phyloP scores from a whole-genome alignment of 345 rosid species.

The Gynandropsis gynandra region DNA sequence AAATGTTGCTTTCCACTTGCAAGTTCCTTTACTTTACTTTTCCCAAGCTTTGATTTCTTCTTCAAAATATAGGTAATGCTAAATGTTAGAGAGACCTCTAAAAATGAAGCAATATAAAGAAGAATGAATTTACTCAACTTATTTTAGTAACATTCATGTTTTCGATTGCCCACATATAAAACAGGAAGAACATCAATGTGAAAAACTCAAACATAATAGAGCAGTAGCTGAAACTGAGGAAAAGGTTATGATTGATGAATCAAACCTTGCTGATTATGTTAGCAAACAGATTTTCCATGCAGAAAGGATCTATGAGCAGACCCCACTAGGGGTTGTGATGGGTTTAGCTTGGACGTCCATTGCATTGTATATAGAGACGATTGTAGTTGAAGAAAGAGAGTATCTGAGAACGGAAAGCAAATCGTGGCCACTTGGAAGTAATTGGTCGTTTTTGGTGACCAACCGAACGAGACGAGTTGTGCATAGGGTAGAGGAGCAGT shows the following conservation, averaged over 20 bases:
- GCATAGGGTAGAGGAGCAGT: no score
- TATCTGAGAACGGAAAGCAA: no score
- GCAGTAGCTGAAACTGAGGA: slow-evolving; percentile 29
- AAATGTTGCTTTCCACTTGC: no score
- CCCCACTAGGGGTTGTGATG: slow-evolving; percentile 96
- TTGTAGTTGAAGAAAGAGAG: slow-evolving; percentile 76
- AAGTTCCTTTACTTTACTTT: no score
- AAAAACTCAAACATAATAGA: slow-evolving; percentile 46
- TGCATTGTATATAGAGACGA: slow-evolving; percentile 93
- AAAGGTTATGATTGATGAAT: slow-evolving; percentile 55
- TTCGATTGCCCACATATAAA: neutral
- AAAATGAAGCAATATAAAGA: no score
- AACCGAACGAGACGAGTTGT: no score
- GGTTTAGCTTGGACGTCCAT: slow-evolving; percentile 99
- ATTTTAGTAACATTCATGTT: neutral
- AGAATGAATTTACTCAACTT: neutral
- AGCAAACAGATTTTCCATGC: slow-evolving; percentile 97
- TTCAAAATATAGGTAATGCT: no score
- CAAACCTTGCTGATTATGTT: slow-evolving; percentile 72
- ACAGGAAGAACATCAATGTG: slow-evolving; percentile 37
- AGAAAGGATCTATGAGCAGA: slow-evolving; percentile 77
- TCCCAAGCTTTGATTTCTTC: no score
- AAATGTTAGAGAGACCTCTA: no score
- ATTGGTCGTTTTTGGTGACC: no score
- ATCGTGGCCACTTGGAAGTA: no score